Evolutionary conservation across 139 green algal species (phyloP), one percentile per base, ranked within the genome.

Genomic region (Chlamydomonas asymmetrica): DNA sequence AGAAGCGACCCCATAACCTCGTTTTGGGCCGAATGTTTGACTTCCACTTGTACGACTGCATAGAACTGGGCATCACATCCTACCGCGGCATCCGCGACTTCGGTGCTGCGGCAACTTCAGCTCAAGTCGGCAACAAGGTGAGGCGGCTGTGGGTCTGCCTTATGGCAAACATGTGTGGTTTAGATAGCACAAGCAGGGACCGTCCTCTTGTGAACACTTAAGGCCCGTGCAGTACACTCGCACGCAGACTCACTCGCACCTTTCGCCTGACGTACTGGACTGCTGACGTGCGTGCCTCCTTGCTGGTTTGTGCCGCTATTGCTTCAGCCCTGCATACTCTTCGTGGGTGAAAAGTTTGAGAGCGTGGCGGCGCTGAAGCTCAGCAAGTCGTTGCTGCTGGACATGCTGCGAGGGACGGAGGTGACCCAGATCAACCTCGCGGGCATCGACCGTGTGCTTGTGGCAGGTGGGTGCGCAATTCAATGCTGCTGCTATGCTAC

Each of bases 1-100:
- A 99, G 86, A 99, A 99, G 78, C 88, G 96, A 31, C 96, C 96
- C 13, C 79, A 99, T 88, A 98, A 98, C 82, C 73, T 99, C 4
- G 81, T 93, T 2, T 54, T 99, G 3, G 96, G 96, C 2, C 84
- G 96, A 29, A 88, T 99, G 67, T 98, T 90, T 71, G 92, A 98
- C 80, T 87, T 86, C 69, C 86, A 89, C 3, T 59, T 99, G 52
- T 95, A 93, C 66, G 96, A 99, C 80, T 75, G 90, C 56, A 52
- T 97, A 7, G 93, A 97, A 76, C 79, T 97, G 39, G 90, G 92
- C 0, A 82, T 97, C 6, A 75, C 85, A 66, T 52, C 66, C 20
- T 90, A 79, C 68, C 85, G 79, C 61, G 32, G 43, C 27, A 89
- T 97, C 39, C 69, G 66, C 27, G 45, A 66, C 49, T 82, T 87